A percentile compares a stretch with the other conserved stretches of the same genome.
Conservation (phyloP, 352 stramenopile species). For the Globisporangium sylvaticum region DNA sequence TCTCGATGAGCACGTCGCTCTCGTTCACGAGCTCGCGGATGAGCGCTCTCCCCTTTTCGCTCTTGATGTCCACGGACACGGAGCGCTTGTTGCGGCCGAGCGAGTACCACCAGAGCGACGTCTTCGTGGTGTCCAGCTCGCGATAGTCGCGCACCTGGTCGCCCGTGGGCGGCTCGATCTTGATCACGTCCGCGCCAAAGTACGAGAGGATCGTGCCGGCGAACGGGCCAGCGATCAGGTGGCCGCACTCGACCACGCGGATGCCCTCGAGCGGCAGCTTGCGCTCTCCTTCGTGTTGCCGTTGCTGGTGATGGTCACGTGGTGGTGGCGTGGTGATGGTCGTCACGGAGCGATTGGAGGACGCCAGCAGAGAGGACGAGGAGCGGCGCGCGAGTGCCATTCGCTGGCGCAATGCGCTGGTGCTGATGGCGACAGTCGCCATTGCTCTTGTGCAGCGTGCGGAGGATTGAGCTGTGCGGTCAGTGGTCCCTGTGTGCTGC, state of each 20-base stretch:
- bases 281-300: background rate
- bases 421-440: background rate
- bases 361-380: background rate
- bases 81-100: conserved; percentile 87
- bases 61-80: conserved; percentile 80
- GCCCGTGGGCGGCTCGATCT: conserved; percentile 82
- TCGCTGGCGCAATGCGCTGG: background rate
- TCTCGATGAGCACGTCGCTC: conserved; percentile 88
- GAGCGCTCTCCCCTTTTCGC: conserved; percentile 51
- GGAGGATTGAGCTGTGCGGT: background rate
- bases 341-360: conserved; percentile 12
- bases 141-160: conserved; percentile 83
- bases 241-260: conserved; percentile 74
- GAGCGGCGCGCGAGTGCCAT: background rate
- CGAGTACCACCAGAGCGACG: conserved; percentile 88
- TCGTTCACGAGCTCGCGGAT: conserved; percentile 67
- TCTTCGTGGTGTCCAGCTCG: conserved; percentile 64
- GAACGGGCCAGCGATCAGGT: conserved; percentile 79
- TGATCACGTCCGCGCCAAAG: conserved; percentile 90
- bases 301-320: background rate
- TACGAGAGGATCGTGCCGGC: conserved; percentile 84
- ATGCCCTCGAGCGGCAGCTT: conserved; percentile 63
- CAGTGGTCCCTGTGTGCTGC: background rate
- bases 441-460: background rate
- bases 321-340: conserved; percentile 2